Evolutionary conservation across 1,139 yeast genomes (phyloP), one percentile per base, ranked within the genome.

Genomic region (Yamadazyma dendronema): DNA sequence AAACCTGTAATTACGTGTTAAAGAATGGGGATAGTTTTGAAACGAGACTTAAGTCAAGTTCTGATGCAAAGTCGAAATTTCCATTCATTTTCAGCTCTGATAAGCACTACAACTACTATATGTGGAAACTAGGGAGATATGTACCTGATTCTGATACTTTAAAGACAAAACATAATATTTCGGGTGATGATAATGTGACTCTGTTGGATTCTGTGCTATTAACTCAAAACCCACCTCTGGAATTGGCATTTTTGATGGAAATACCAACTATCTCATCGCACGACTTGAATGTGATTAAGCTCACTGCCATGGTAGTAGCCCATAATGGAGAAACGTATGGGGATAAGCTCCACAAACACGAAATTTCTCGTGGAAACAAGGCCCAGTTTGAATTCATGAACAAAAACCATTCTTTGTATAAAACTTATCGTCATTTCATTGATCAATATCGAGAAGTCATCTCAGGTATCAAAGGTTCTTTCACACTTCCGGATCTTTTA

Each of bases 11-110:
- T 3, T 87, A 83, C 52, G 87, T 89, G 9, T 52, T 65, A 23
- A 72, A 85, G 46, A 84, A 86, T 53, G 96, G 96, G 0, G 55
- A 51, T 25, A 60, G 68, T 8, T 85, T 88, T 59, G 94, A 83
- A 49, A 67, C 70, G 4, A 65, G 87, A 40, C 71, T 88, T 36
- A 62, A 65, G 31, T 63, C 62, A 26, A 80, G 77, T 42, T 57
- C 63, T 24, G 60, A 61, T 15, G 30, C 40, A 17, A 74, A 72
- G 40, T 65, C 69, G 21, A 81, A 82, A 56, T 88, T 88, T 54
- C 63, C 74, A 17, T 89, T 89, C 53, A 57, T 88, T 10, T 59
- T 68, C 14, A 67, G 67, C 1, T 65, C 61, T 8, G 76, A 84
- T 55, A 74, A 79, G 16, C 79, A 75, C 53, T 59, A 84, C 53